Conservation (phyloP, 768 basidiomycete species). For the Lentinula boryana region DNA sequence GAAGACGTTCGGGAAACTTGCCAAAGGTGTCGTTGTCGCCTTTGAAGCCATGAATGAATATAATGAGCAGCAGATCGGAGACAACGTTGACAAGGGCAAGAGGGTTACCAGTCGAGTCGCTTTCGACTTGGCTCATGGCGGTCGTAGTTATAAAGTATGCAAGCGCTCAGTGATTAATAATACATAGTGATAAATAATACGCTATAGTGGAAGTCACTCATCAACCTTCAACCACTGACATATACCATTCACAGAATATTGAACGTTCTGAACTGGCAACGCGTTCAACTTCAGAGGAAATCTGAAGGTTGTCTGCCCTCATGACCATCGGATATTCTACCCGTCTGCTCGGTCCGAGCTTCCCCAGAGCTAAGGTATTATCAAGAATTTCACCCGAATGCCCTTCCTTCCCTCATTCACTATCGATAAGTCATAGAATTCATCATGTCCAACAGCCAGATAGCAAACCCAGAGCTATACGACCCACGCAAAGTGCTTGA, state of each 20-base stretch:
- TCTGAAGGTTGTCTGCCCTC: too few relatives aligned
- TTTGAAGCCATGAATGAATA: conserved; percentile 79
- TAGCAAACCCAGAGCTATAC: conserved; percentile 41
- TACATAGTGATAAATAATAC: too few relatives aligned
- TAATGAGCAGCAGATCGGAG: conserved; percentile 49
- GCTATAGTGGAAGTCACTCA: background rate
- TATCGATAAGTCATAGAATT: background rate
- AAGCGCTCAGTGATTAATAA: background rate
- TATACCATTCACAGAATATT: too few relatives aligned
- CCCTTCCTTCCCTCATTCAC: background rate
- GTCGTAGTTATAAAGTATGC: background rate
- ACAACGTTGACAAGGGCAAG: background rate
- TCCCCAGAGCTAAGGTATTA: background rate
- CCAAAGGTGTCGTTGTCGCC: conserved; percentile 64
- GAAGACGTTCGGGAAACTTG: conserved; percentile 73
- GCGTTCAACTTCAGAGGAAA: too few relatives aligned
- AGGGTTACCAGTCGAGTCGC: background rate
- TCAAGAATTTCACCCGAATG: background rate
- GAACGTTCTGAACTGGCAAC: too few relatives aligned
- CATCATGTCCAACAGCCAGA: conserved; percentile 22
- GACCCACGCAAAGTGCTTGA: conserved; percentile 50
- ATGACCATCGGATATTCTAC: background rate
- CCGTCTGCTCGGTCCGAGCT: background rate
- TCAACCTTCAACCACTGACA: background rate
- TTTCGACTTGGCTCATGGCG: background rate